Evolutionary conservation across 106 monocot genomes (phyloP).

Genomic region (Acorus gramineus): DNA sequence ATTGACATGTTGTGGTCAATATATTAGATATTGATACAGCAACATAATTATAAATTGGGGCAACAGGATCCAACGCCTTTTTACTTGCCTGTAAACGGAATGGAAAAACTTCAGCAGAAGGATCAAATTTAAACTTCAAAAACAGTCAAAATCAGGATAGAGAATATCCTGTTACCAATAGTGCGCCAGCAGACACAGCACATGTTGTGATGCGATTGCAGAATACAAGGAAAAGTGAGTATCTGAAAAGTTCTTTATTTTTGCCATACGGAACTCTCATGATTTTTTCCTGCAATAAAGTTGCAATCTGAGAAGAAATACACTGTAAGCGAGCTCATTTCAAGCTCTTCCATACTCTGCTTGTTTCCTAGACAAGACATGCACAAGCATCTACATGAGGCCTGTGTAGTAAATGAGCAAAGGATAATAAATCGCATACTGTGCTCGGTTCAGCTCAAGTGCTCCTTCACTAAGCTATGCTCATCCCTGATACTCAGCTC

Average conservation of each 20-base stretch:
- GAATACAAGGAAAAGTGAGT: conserved; percentile 89
- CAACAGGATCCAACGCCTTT: conserved; percentile 71
- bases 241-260: conserved; percentile 77
- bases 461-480: too few species aligned
- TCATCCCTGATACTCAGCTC: too few species aligned
- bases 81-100: conserved; percentile 47
- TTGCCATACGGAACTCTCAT: conserved; percentile 93
- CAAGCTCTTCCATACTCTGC: too few species aligned
- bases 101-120: too few species aligned
- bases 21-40: conserved; percentile 84
- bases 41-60: conserved; percentile 78
- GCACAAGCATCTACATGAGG: too few species aligned
- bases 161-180: conserved; percentile 46
- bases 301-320: not conserved
- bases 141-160: not conserved
- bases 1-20: conserved; percentile 93
- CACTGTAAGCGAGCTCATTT: too few species aligned
- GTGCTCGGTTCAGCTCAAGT: too few species aligned
- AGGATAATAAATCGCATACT: too few species aligned
- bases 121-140: too few species aligned
- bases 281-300: conserved; percentile 74
- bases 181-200: conserved; percentile 55
- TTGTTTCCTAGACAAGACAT: too few species aligned
- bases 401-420: too few species aligned
- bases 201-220: conserved; percentile 87